A percentile compares a stretch with the other conserved stretches of the same genome.
Conservation (phyloP, 495 filamentous ascomycete genomes). For the Neurospora sp. region DNA sequence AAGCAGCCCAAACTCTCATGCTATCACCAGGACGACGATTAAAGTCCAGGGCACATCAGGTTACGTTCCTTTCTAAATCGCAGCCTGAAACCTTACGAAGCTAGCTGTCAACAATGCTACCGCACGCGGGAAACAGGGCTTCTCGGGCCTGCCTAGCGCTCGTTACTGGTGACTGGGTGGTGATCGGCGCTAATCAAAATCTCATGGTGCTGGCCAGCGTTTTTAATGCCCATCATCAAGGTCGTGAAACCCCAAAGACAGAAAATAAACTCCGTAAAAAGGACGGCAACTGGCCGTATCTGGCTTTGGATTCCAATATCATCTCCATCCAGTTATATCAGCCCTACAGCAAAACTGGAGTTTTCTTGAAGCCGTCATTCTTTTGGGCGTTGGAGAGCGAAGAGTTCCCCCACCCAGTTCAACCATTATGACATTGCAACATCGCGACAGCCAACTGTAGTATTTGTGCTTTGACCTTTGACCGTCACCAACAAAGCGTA, state of each 20-base stretch:
- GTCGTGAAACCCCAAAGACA: neutral
- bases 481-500: too few species aligned
- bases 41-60: neutral
- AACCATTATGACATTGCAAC: neutral
- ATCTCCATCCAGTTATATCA: neutral
- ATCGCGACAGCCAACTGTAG: neutral
- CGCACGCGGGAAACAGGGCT: neutral
- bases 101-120: neutral
- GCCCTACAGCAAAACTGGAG: neutral
- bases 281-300: neutral
- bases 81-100: neutral
- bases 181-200: neutral
- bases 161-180: neutral
- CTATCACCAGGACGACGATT: neutral
- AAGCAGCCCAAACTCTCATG: neutral
- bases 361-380: neutral
- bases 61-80: neutral
- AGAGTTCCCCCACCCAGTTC: neutral
- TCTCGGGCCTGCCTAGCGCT: neutral
- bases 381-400: neutral
- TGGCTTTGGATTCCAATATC: neutral
- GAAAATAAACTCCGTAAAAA: neutral
- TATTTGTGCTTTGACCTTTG: neutral
- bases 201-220: neutral
- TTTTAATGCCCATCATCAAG: neutral